Base-by-base conservation (phyloP, 2,329 filamentous ascomycete genomes). In the Sporothrix inflata region DNA sequence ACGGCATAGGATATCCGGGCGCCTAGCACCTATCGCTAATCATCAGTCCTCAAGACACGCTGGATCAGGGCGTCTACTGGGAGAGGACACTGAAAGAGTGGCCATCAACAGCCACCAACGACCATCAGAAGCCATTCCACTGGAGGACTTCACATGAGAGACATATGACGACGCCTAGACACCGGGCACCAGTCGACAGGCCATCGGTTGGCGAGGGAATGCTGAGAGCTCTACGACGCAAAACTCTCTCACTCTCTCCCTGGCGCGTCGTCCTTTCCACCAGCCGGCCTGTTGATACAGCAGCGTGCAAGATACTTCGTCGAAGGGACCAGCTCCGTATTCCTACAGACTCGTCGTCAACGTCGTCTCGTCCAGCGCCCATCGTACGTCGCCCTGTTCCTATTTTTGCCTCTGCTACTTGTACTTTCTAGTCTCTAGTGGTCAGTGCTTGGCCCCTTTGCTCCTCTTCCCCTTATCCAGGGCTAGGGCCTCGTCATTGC, bases 401-500 rank as follows among this genome's bases (percentile, higher is more conserved):
- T 61, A 61, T 61, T 61, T 61, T 61, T 61, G 8, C 42, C 38
- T 40, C 7, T 14, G 30, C 19, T 21, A 12, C n/a, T 24, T 8
- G 12, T 21, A 12, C n/a, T 24, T 8, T 5, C 40, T 24, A 16
- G 16, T n/a, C 47, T 21, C 19, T 8, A 6, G 19, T 49, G n/a
- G n/a, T n/a, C n/a, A n/a, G n/a, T n/a, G n/a, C n/a, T n/a, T n/a
- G n/a, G n/a, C n/a, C n/a, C n/a, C n/a, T 11, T 49, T 19, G 19
- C 8, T 7, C 1, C 19, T 8, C 19, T n/a, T n/a, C 19, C 47
- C 47, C 19, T 49, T 16, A 49, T 49, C 51, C 19, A 11, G n/a
- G 38, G 21, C 11, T 27, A 65, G n/a, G 51, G 53, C 68, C 24
- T 70, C 68, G 68, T 70, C 68, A 70, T 70, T 21, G 47, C 68